phyloP scores from a whole-genome alignment of 352 stramenopile genomes.

The Nothophytophthora sp. region DNA sequence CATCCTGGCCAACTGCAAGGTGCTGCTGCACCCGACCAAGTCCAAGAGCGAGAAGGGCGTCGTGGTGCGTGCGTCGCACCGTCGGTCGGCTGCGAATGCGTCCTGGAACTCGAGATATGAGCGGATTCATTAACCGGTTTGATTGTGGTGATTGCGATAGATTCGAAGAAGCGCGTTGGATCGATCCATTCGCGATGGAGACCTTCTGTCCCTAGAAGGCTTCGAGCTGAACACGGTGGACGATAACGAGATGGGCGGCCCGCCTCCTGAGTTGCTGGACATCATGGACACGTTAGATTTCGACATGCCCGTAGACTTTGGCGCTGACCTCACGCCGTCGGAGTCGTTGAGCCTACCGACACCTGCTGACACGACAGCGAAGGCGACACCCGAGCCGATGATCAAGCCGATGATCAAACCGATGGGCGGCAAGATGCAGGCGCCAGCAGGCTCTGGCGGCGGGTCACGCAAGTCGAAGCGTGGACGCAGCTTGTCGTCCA shows the following conservation, averaged over 20 bases:
- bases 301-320: slow-evolving; percentile 46
- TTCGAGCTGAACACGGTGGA: slow-evolving; percentile 39
- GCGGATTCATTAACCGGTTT: no score
- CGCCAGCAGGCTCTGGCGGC: slow-evolving; percentile 2
- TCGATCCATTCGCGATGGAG: slow-evolving; percentile 79
- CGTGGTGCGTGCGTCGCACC: slow-evolving; percentile 35
- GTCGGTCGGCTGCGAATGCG: no score
- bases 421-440: slow-evolving; percentile 6
- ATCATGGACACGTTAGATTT: slow-evolving; percentile 75
- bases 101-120: no score
- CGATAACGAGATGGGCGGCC: slow-evolving; percentile 42
- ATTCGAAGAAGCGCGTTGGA: slow-evolving; percentile 74
- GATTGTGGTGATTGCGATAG: slow-evolving; percentile 20
- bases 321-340: slow-evolving; percentile 17
- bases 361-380: not conserved
- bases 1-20: slow-evolving; percentile 44
- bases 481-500: slow-evolving; percentile 75
- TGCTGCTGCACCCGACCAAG: slow-evolving; percentile 62
- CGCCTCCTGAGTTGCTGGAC: slow-evolving; percentile 65
- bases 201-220: slow-evolving; percentile 71
- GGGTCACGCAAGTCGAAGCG: slow-evolving; percentile 64
- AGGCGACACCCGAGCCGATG: slow-evolving; percentile 16
- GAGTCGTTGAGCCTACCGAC: slow-evolving; percentile 12
- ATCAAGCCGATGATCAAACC: slow-evolving; percentile 35
- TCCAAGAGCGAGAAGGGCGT: slow-evolving; percentile 61